Evolutionary conservation across 305 asterid species (phyloP), one percentile per base, ranked within the genome.

Genomic region (Coffea humblotiana): DNA sequence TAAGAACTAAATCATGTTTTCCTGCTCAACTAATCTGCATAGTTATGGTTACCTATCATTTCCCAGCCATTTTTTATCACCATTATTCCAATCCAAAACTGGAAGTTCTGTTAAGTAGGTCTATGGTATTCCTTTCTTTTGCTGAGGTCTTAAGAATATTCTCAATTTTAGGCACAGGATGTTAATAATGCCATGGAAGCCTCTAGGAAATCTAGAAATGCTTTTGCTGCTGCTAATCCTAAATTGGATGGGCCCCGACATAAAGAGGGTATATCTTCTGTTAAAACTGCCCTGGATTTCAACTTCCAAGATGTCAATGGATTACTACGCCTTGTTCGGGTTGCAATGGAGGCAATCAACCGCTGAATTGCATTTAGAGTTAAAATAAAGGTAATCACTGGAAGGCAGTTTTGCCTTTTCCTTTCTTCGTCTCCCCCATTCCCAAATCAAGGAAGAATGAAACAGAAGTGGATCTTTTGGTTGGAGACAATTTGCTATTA

Each of bases 141-240:
- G 19, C 47, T 48, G 48, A 51, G 25, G 11, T 69, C 51, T 77
- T 65, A 13, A 75, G 49, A 52, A n/a, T 75, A 65, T 80, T 74
- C 71, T 76, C 77, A 76, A 78, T 82, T 86, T 72, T 83, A 94
- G 99, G 97, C 97, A 65, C 97, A 89, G 75, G 96, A 91, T 82
- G 97, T 90, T 79, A 91, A 71, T 80, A 85, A 82, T 81, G 98
- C 98, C 29, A 96, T 96, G 99, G 98, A 93, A 85, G 98, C 97
- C 81, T 89, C 98, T 48, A 89, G 96, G 85, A 96, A 92, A 90
- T 92, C 97, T 47, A 88, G 94, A 80, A 82, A 73, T 54, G 92
- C 97, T 76, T 90, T 90, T 78, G 84, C 95, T 64, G 89, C 95
- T 73, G 94, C 93, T 82, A 78, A 87, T 75, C 82, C 93, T 45